These are phyloP conservation scores for Neurospora sp. DNA, from an alignment of 495 filamentous ascomycete genomes.

Conservation along the genomic window DNA sequence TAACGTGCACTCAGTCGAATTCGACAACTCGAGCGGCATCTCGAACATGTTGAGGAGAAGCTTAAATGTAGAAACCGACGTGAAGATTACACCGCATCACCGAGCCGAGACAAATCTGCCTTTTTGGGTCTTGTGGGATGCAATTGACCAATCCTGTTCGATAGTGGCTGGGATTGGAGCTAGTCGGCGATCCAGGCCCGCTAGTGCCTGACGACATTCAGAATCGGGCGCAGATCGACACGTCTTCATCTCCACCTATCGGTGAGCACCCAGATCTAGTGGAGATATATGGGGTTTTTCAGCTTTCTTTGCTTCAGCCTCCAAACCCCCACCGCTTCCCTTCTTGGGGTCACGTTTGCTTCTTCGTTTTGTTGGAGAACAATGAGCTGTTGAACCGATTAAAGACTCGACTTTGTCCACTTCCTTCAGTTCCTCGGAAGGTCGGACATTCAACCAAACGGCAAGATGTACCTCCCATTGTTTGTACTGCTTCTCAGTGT, in stretches of 20 bases:
- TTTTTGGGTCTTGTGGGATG: background rate
- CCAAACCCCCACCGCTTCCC: background rate
- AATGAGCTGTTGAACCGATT: background rate
- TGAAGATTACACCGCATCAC: background rate
- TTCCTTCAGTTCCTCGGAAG: background rate
- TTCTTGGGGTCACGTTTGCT: background rate
- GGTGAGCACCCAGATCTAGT: background rate
- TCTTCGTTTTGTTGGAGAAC: background rate
- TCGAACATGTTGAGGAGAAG: background rate
- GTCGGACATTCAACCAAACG: background rate
- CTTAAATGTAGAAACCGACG: background rate
- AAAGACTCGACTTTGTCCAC: background rate
- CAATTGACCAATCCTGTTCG: background rate
- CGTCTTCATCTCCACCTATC: background rate
- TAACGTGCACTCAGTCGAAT: too few relatives aligned
- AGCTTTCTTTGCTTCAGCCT: background rate
- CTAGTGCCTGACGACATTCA: background rate
- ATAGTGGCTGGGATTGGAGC: background rate
- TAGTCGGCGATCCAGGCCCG: slow-evolving; percentile 1
- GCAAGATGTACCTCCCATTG: background rate
- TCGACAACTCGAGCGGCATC: background rate
- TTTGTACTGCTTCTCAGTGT: background rate
- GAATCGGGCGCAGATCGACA: background rate
- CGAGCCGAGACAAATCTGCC: background rate
- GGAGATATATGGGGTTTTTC: background rate